Conservation (phyloP, 2,329 filamentous ascomycete genomes). For the Cercospora brassicicola region DNA sequence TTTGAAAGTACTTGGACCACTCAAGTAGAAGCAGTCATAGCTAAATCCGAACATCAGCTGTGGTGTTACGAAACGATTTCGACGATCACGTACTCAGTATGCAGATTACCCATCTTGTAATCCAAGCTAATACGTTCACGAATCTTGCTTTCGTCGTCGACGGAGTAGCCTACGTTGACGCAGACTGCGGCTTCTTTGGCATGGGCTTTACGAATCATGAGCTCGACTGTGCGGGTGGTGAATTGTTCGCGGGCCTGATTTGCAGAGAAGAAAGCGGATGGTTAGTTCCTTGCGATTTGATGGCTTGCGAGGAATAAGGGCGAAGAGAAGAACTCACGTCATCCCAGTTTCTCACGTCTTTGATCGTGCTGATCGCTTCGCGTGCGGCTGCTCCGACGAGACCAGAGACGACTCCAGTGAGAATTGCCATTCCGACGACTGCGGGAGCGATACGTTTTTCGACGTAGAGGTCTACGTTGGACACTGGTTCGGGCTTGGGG, state of each 20-base stretch:
- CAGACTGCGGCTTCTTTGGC: background rate
- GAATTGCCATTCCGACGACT: background rate
- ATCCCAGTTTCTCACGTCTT: background rate
- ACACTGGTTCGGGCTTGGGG: background rate
- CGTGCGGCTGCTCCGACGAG: background rate
- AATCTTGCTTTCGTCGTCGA: background rate
- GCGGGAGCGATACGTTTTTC: background rate
- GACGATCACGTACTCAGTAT: background rate
- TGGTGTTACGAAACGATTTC: too few relatives aligned
- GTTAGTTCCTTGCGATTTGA: too few relatives aligned
- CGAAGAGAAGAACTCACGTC: background rate
- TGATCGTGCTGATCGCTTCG: background rate
- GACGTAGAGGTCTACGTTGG: background rate
- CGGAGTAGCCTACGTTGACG: background rate
- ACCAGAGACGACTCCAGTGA: background rate
- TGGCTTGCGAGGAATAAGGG: too few relatives aligned
- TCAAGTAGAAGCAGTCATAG: background rate
- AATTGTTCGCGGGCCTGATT: background rate
- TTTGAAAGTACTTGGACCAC: background rate
- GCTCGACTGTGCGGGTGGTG: background rate
- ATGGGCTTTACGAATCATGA: background rate
- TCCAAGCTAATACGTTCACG: background rate
- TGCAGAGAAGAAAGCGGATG: too few relatives aligned
- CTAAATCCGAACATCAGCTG: too few relatives aligned
- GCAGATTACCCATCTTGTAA: background rate